These are phyloP conservation scores for Phytophthora pseudosyringae DNA, from an alignment of 352 stramenopile genomes.

Conservation along the genomic window DNA sequence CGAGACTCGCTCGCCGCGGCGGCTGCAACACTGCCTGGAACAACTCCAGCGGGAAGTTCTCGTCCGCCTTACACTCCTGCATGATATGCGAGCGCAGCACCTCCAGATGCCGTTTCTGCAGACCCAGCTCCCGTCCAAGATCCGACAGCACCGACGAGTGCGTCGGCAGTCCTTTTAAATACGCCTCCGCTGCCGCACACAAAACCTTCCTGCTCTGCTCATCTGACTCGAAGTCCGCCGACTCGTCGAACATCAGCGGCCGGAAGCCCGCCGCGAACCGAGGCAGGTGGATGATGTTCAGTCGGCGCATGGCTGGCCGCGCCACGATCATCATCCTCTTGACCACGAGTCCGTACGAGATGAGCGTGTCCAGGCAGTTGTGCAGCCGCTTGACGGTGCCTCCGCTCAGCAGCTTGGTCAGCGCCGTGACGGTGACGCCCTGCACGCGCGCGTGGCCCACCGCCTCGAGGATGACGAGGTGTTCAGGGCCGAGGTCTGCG, in stretches of 20 bases:
- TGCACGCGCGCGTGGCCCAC: conserved; percentile 56
- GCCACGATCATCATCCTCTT: conserved; percentile 87
- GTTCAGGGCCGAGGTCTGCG: conserved; percentile 64
- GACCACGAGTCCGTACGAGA: conserved; percentile 80
- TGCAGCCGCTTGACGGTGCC: conserved; percentile 76
- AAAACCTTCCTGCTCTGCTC: conserved; percentile 79
- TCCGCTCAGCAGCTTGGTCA: conserved; percentile 43
- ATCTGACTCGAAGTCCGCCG: conserved; percentile 83
- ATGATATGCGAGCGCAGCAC: conserved; percentile 69
- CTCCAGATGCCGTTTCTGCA: conserved; percentile 78
- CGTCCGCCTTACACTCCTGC: conserved; percentile 70
- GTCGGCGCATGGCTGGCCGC: conserved; percentile 56
- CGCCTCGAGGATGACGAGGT: conserved; percentile 70
- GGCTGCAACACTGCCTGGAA: conserved; percentile 80
- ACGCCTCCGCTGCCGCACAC: conserved; percentile 55
- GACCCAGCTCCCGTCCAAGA: conserved; percentile 65
- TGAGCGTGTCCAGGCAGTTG: conserved; percentile 77
- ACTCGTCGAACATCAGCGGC: conserved; percentile 72
- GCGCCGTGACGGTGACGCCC: conserved; percentile 62
- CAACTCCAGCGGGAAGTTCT: conserved; percentile 65
- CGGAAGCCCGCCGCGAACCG: conserved; percentile 67
- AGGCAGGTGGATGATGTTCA: conserved; percentile 86
- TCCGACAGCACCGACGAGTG: conserved; percentile 75
- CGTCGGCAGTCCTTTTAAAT: conserved; percentile 65
- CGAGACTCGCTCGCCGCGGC: conserved; percentile 52